phyloP scores from a whole-genome alignment of 345 rosid species.

The Brassica cretica region DNA sequence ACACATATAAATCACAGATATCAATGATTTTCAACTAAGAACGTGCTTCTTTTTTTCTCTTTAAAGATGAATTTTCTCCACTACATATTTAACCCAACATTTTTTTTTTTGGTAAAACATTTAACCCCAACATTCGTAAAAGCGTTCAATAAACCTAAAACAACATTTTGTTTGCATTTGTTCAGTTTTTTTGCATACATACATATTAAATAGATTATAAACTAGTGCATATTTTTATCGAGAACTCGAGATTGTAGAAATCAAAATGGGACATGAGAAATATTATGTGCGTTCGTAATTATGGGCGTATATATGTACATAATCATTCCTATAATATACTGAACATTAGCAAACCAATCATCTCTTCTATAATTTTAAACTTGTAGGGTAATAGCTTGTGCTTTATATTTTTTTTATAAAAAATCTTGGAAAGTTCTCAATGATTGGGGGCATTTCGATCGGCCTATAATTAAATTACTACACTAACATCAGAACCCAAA shows the following conservation, averaged over 20 bases:
- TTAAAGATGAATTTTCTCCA: slow-evolving; percentile 7
- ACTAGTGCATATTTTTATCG: neutral
- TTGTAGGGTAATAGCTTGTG: slow-evolving; percentile 9
- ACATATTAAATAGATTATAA: neutral
- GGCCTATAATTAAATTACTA: slow-evolving; percentile 4
- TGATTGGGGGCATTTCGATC: slow-evolving; percentile 30
- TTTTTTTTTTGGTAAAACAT: neutral
- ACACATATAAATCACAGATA: neutral
- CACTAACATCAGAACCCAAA: neutral
- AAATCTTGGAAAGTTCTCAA: slow-evolving; percentile 21
- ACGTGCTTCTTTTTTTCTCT: slow-evolving; percentile 24
- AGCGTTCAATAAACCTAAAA: neutral
- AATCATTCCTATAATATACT: slow-evolving; percentile 18
- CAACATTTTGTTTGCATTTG: neutral
- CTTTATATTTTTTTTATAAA: neutral
- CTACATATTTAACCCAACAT: neutral
- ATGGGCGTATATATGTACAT: neutral
- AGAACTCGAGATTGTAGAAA: neutral
- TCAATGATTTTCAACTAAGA: slow-evolving; percentile 20
- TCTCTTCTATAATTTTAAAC: slow-evolving; percentile 20
- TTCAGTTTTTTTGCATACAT: neutral
- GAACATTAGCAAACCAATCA: neutral
- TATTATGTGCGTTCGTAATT: neutral
- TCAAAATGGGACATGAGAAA: neutral
- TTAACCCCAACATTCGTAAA: slow-evolving; percentile 8